These are phyloP conservation scores for Cymbopogon citratus DNA, from an alignment of 176 grass and related monocot genomes.

Conservation along the genomic window DNA sequence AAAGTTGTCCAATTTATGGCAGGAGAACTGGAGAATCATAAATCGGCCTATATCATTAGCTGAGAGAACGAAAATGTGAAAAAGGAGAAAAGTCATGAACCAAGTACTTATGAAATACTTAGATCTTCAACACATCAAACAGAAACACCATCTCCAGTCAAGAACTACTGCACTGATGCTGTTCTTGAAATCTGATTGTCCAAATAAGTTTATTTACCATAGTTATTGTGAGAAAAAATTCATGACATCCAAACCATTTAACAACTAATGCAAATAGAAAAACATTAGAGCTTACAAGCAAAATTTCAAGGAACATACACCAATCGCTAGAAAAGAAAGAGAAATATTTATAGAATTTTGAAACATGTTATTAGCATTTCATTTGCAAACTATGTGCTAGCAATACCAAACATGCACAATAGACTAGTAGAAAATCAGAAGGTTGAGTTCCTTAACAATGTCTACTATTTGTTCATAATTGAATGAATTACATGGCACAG, in stretches of 20 bases:
- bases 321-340: not conserved
- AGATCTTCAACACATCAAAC: not conserved
- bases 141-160: not conserved
- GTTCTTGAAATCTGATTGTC: not conserved
- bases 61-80: not conserved
- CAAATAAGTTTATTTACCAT: not conserved
- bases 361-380: not conserved
- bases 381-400: not conserved
- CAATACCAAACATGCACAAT: not conserved
- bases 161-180: not conserved
- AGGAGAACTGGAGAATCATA: not conserved
- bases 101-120: not conserved
- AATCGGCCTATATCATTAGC: not conserved
- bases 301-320: not conserved
- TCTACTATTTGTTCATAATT: not conserved
- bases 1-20: not conserved
- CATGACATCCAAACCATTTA: not conserved
- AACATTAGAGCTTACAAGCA: not conserved
- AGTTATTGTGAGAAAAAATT: not conserved
- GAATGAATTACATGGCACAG: not conserved
- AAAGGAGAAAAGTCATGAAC: not conserved
- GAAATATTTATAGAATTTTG: conserved; percentile 3
- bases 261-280: not conserved
- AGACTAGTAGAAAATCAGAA: not conserved
- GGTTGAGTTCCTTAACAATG: not conserved